Base-by-base conservation (phyloP, 768 basidiomycete genomes). In the Leucocoprinus leucothites region DNA sequence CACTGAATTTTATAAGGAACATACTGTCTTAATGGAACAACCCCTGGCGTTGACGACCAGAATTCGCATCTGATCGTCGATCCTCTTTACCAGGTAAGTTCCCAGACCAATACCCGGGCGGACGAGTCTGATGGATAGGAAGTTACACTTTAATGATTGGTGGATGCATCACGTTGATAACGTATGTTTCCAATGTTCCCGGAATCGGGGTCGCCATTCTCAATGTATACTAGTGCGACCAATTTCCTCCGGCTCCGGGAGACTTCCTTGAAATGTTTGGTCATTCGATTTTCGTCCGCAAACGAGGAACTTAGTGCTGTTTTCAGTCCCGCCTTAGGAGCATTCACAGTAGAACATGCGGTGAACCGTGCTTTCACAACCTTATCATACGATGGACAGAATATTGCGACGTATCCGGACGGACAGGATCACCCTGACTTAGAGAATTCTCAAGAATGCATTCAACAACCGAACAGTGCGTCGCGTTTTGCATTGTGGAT, bases 301-400 rank as follows among this genome's bases (percentile, higher is more conserved):
- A 31, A 31, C 31, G 31, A 11, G 31, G 31, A 5, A 5, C 31
- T 5, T 31, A n/a, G n/a, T n/a, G n/a, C 31, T 31, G 5, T 31
- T 11, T 31, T 31, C 34, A 49, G 48, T 11, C 36, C 48, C 4
- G 48, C 48, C 6, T 19, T 36, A 22, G 48, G 48, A 11, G 55
- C 67, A 9, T 75, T 79, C 48, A 75, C 75, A 1, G 71, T 77
- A 2, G 77, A 78, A 59, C 63, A 67, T 28, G 71, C 75, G 9
- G 67, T 66, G 1, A 78, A 77, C 56, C 71, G 74, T 3, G 77
- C 72, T 3, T 71, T 73, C 34, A 78, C 77, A 16, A 69, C 73
- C 3, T 59, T 76, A 2, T 71, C 73, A 0, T 72, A 67, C 35
- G 58, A 68, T 19, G 35, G 48, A 22, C 36, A 31, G 18, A 57